Conservation (phyloP, 306 rosid species). For the Chamaecrista fasciculata region DNA sequence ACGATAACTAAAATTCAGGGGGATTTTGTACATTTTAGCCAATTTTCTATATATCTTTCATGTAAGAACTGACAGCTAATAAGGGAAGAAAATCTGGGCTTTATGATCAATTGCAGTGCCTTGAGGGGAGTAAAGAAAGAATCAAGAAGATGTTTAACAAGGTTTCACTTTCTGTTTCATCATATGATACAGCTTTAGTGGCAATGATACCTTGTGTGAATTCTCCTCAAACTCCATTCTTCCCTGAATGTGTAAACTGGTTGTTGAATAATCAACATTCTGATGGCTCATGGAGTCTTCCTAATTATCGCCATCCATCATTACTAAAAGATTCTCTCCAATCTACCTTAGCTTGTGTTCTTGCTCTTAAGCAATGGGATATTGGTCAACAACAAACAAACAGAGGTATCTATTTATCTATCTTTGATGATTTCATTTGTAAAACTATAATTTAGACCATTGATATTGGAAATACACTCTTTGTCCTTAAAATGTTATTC, state of each 20-base stretch:
- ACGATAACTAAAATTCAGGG: too few species aligned
- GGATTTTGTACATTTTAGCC: too few species aligned
- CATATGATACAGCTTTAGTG: slow-evolving; percentile 89
- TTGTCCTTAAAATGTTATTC: too few species aligned
- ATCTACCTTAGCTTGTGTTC: slow-evolving; percentile 63
- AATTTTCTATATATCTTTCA: too few species aligned
- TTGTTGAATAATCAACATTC: slow-evolving; percentile 58
- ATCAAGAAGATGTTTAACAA: slow-evolving; percentile 58
- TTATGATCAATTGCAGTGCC: too few species aligned
- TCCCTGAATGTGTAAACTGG: slow-evolving; percentile 77
- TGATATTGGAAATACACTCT: too few species aligned
- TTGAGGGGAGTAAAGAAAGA: slow-evolving; percentile 52
- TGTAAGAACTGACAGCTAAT: too few species aligned
- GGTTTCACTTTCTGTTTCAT: slow-evolving; percentile 69
- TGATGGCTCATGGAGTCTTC: slow-evolving; percentile 84
- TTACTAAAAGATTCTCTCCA: slow-evolving; percentile 63
- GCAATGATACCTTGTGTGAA: slow-evolving; percentile 75
- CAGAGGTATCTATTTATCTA: slow-evolving; percentile 42
- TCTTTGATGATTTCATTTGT: too few species aligned
- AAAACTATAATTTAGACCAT: too few species aligned
- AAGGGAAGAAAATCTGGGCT: too few species aligned
- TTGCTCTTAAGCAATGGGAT: slow-evolving; percentile 70
- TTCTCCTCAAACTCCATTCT: slow-evolving; percentile 50
- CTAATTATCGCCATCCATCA: slow-evolving; percentile 38
- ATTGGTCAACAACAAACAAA: slow-evolving; percentile 59